Conservation (phyloP, 331 rosid genomes). For the Prunus yedoensis region DNA sequence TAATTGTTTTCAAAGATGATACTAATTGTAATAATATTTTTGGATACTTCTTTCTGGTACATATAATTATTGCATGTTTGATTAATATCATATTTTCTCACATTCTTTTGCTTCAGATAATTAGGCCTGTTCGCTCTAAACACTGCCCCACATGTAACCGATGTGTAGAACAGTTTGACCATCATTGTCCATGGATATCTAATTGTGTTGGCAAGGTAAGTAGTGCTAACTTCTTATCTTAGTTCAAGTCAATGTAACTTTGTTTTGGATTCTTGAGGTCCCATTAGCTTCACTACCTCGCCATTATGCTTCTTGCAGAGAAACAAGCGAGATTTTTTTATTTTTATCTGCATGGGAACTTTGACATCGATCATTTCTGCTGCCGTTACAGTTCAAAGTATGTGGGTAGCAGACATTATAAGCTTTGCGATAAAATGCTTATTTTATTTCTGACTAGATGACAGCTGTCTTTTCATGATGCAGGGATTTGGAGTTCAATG, state of each 20-base stretch:
- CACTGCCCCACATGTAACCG: conserved; percentile 93
- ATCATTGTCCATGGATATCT: conserved; percentile 99
- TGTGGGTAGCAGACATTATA: conserved; percentile 29
- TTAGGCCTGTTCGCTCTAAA: conserved; percentile 92
- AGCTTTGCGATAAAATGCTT: conserved; percentile 17
- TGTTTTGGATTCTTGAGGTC: not conserved
- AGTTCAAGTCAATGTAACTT: not conserved
- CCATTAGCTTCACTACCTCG: conserved; percentile 20
- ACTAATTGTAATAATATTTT: not conserved
- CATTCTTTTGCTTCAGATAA: conserved; percentile 60
- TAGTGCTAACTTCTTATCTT: conserved; percentile 15
- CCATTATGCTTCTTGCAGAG: conserved; percentile 63
- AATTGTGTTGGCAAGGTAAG: conserved; percentile 97
- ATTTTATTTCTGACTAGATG: conserved; percentile 10
- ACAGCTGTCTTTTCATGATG: conserved; percentile 6
- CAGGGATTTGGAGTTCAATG: conserved; percentile 67
- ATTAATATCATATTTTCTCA: conserved; percentile 30
- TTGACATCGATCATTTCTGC: conserved; percentile 47
- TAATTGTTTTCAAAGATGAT: conserved; percentile 24
- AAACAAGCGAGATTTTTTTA: conserved; percentile 88
- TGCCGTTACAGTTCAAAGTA: conserved; percentile 69
- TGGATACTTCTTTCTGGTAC: conserved; percentile 18
- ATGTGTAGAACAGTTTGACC: conserved; percentile 97
- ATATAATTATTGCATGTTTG: conserved; percentile 22
- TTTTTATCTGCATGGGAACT: conserved; percentile 68